These are phyloP conservation scores for Paecilomyces fulvus DNA, from an alignment of 2,329 filamentous ascomycete genomes.

Conservation along the genomic window DNA sequence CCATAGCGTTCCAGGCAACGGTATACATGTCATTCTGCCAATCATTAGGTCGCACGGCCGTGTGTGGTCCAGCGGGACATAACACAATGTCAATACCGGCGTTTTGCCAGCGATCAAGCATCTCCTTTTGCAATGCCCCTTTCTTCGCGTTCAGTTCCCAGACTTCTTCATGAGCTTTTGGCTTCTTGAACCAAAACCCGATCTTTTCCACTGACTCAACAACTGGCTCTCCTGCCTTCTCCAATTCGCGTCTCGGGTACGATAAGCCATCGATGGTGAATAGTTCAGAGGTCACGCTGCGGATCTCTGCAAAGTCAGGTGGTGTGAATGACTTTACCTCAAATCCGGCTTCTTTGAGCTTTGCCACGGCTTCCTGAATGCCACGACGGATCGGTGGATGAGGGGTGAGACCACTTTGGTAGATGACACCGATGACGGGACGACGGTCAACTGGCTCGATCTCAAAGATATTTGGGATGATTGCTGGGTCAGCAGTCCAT, in stretches of 20 bases:
- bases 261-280: conserved; percentile 30
- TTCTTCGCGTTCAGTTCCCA: conserved; percentile 28
- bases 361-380: conserved; percentile 4
- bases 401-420: not conserved
- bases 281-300: conserved; percentile 22
- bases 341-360: not conserved
- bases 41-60: conserved; percentile 15
- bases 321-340: conserved; percentile 22
- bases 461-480: conserved; percentile 1
- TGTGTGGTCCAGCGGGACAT: conserved; percentile 2
- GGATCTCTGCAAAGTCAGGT: conserved; percentile 22
- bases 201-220: conserved; percentile 26
- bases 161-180: conserved; percentile 24
- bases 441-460: not conserved
- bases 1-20: conserved; percentile 28
- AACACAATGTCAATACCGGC: conserved; percentile 22
- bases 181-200: conserved; percentile 24
- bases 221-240: conserved; percentile 22
- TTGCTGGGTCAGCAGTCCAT: conserved; percentile 8
- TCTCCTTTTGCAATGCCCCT: conserved; percentile 22
- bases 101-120: conserved; percentile 28
- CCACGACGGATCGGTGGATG: not conserved
- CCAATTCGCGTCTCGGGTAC: conserved; percentile 22
- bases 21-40: conserved; percentile 29
- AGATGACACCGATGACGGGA: not conserved